These are phyloP conservation scores for Tricholoma terreum DNA, from an alignment of 768 basidiomycete species.

Conservation along the genomic window DNA sequence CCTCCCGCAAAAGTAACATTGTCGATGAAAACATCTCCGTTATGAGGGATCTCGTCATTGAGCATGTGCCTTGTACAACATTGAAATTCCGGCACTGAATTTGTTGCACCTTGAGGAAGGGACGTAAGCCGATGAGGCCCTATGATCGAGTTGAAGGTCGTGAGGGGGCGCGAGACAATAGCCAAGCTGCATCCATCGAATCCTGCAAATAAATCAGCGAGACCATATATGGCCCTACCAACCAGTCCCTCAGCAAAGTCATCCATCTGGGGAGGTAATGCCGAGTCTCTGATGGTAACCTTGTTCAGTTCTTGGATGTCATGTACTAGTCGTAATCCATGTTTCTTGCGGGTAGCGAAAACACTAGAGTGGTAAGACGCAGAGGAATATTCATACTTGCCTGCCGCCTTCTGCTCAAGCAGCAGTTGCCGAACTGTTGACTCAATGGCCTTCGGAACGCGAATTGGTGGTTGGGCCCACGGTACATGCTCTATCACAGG, in stretches of 20 bases:
- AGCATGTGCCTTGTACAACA: constrained; percentile 12
- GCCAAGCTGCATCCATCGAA: not conserved
- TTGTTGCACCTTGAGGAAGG: constrained; percentile 33
- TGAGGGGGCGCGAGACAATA: constrained; percentile 11
- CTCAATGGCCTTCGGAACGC: too few species aligned
- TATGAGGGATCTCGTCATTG: constrained; percentile 8
- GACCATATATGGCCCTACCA: not conserved
- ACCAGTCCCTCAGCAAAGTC: constrained; percentile 12
- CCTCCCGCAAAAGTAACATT: constrained; percentile 18
- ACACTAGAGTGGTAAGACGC: constrained; percentile 20
- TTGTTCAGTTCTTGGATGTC: too few species aligned
- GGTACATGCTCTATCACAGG: too few species aligned
- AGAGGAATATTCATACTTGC: too few species aligned
- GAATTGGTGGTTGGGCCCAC: too few species aligned
- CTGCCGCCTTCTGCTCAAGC: too few species aligned
- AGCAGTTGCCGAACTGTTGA: too few species aligned
- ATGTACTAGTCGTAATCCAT: constrained; percentile 28
- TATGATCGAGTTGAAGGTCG: constrained; percentile 27
- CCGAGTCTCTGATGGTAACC: constrained; percentile 6
- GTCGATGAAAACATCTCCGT: constrained; percentile 18
- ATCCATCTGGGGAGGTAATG: constrained; percentile 1
- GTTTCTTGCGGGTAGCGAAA: constrained; percentile 26
- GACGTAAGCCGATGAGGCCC: constrained; percentile 20
- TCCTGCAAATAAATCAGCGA: constrained; percentile 9
- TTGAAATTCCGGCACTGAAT: constrained; percentile 34